Conservation (phyloP, 176 grass and related monocot species). For the Leersia perrieri region DNA sequence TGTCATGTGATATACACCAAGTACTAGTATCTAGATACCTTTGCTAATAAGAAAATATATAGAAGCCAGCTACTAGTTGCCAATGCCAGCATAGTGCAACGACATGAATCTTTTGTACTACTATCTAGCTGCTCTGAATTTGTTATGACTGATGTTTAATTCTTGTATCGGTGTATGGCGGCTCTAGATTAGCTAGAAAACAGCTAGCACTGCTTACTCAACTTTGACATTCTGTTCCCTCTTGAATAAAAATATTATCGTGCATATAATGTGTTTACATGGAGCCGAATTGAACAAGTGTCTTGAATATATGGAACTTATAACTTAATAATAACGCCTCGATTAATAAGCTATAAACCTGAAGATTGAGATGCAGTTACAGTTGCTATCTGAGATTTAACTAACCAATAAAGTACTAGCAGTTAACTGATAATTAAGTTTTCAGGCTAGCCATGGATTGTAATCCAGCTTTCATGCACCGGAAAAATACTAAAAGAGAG, state of each 20-base stretch:
- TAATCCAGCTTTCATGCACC: conserved; percentile 9
- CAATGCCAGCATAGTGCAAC: neutral
- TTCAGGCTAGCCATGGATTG: neutral
- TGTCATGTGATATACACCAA: conserved; percentile 19
- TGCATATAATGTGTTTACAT: neutral
- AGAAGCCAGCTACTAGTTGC: neutral
- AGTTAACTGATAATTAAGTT: neutral
- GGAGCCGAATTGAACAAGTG: too few relatives aligned
- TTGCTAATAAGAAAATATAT: too few relatives aligned
- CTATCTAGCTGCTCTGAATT: neutral
- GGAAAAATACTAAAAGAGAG: neutral
- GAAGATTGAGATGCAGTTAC: neutral
- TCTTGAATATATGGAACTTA: neutral
- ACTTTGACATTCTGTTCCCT: neutral
- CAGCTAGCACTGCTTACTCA: neutral
- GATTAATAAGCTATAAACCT: neutral
- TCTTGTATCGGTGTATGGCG: neutral
- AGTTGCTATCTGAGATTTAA: neutral
- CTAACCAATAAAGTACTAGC: neutral
- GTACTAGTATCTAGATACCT: neutral
- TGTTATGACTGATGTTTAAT: neutral
- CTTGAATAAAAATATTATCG: neutral
- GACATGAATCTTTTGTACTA: neutral
- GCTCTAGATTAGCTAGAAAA: neutral
- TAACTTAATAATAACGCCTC: neutral